These are phyloP conservation scores for Gossypium longicalyx DNA, from an alignment of 345 rosid species.

Conservation along the genomic window DNA sequence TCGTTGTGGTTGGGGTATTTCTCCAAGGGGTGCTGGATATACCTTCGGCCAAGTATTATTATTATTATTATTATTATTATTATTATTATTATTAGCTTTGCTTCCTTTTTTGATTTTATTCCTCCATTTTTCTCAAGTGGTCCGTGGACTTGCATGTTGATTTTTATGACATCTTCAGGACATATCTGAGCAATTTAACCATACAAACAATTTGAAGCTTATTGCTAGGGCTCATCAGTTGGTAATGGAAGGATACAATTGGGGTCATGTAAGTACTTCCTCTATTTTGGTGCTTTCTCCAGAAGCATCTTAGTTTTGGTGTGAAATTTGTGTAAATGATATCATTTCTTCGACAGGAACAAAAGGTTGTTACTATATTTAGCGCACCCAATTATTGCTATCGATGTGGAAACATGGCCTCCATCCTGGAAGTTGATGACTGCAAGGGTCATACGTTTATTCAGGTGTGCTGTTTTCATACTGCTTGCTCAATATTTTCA, in stretches of 20 bases:
- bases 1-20: slow-evolving; percentile 94
- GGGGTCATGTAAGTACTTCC: no score
- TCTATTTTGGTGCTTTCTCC: slow-evolving; percentile 5
- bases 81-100: background rate
- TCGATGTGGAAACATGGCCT: no score
- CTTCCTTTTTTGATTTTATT: background rate
- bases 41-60: slow-evolving; percentile 41
- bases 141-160: background rate
- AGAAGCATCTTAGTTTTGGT: background rate
- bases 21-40: slow-evolving; percentile 73
- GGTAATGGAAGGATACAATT: no score
- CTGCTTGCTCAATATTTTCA: background rate
- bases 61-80: background rate
- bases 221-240: no score
- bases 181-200: no score
- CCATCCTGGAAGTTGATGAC: no score
- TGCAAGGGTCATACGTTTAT: no score
- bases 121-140: background rate
- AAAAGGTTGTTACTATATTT: no score
- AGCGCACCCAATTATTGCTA: no score
- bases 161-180: background rate
- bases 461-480: background rate
- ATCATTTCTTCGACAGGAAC: no score
- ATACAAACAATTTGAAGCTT: no score
- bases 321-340: background rate